Conservation (phyloP, 106 monocot species). For the Agapanthus africanus region DNA sequence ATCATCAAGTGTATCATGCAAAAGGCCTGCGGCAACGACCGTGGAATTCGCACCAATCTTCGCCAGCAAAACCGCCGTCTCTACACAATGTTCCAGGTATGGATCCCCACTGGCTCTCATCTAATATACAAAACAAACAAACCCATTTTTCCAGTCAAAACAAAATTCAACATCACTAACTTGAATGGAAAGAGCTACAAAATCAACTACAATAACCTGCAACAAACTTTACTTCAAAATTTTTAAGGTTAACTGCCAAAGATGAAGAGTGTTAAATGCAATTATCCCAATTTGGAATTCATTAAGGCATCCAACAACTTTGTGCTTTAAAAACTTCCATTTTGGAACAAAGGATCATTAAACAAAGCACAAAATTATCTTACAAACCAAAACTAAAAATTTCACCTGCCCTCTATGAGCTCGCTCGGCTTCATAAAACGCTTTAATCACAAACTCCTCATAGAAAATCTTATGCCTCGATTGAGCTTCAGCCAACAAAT, state of each 20-base stretch:
- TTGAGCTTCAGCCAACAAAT: constrained; percentile 47
- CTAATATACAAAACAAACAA: constrained; percentile 21
- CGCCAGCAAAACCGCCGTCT: constrained; percentile 75
- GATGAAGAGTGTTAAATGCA: too few species aligned
- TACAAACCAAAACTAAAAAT: not conserved
- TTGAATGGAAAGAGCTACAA: not conserved
- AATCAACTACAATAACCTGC: too few species aligned
- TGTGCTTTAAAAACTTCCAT: too few species aligned
- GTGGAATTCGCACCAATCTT: constrained; percentile 66
- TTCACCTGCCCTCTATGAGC: constrained; percentile 84
- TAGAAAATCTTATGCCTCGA: constrained; percentile 59
- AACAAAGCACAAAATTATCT: not conserved
- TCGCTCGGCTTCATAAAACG: constrained; percentile 73
- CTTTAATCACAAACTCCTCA: constrained; percentile 59
- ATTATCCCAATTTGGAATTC: too few species aligned
- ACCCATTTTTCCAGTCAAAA: constrained; percentile 16
- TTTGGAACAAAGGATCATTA: not conserved
- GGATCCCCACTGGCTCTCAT: constrained; percentile 72
- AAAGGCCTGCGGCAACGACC: constrained; percentile 79
- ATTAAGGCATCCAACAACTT: too few species aligned
- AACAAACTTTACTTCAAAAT: too few species aligned
- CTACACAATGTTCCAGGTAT: constrained; percentile 89
- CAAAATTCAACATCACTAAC: not conserved
- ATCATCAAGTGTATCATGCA: constrained; percentile 86
- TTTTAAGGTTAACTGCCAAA: too few species aligned